phyloP scores from a whole-genome alignment of 2,329 filamentous ascomycete species.

The Neofusicoccum kwambonambiense region DNA sequence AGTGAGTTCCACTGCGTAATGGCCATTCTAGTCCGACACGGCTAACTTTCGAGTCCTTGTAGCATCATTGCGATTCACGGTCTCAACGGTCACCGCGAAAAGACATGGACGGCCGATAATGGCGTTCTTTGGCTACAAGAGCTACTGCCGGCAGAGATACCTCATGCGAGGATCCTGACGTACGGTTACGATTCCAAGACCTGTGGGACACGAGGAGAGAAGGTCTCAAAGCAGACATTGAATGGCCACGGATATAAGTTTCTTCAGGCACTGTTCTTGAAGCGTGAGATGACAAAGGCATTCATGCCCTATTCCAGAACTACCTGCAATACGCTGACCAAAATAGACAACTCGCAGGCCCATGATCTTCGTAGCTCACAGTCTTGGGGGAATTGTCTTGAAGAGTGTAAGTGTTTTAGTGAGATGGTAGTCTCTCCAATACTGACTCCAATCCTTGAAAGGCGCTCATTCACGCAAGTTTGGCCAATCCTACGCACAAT shows the following conservation, averaged over 20 bases:
- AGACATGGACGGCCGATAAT: constrained; percentile 27
- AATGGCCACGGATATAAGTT: constrained; percentile 36
- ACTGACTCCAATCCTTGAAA: constrained; percentile 20
- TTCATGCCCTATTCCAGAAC: background rate
- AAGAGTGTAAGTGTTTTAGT: constrained; percentile 27
- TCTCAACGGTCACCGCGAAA: constrained; percentile 26
- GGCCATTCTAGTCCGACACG: too few relatives aligned
- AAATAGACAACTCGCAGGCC: constrained; percentile 28
- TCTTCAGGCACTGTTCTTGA: constrained; percentile 33
- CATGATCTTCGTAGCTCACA: constrained; percentile 36
- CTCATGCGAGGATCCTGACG: constrained; percentile 33
- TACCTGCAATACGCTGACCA: background rate
- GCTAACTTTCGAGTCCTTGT: too few relatives aligned
- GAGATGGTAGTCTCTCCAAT: background rate
- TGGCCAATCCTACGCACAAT: constrained; percentile 26
- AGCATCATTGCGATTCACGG: constrained; percentile 30
- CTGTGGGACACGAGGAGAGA: constrained; percentile 23
- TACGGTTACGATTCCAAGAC: constrained; percentile 39
- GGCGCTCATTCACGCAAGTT: constrained; percentile 39
- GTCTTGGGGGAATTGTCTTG: constrained; percentile 35
- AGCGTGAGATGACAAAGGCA: constrained; percentile 28
- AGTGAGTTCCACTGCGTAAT: too few relatives aligned
- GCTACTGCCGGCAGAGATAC: constrained; percentile 27
- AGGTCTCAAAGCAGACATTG: constrained; percentile 29
- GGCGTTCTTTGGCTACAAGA: constrained; percentile 27